These are phyloP conservation scores for Cyberlindnera saturnus DNA, from an alignment of 805 yeast species.

Conservation along the genomic window DNA sequence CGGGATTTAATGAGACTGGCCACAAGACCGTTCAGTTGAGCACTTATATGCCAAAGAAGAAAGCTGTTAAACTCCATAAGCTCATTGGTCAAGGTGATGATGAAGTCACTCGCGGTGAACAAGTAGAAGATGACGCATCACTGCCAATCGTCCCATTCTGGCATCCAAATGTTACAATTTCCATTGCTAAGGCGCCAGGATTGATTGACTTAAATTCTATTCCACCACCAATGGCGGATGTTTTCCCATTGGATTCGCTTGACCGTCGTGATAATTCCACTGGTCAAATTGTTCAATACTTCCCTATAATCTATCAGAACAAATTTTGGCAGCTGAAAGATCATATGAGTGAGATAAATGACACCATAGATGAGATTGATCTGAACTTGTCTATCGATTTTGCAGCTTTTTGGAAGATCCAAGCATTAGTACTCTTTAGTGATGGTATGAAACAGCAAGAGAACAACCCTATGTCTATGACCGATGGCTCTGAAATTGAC, in stretches of 20 bases:
- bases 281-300: constrained; percentile 29
- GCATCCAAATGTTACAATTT: constrained; percentile 32
- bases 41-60: constrained; percentile 25
- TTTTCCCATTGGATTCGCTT: constrained; percentile 23
- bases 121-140: constrained; percentile 8
- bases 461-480: constrained; percentile 19
- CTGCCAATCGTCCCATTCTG: constrained; percentile 25
- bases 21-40: constrained; percentile 21
- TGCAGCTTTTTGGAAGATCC: constrained; percentile 27
- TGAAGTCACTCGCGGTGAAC: constrained; percentile 3
- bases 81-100: constrained; percentile 20
- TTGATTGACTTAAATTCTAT: constrained; percentile 13
- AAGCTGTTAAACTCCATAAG: constrained; percentile 24
- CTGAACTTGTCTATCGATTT: constrained; percentile 26
- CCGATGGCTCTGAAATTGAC: constrained; percentile 30
- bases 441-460: constrained; percentile 27
- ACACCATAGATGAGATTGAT: constrained; percentile 18
- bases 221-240: constrained; percentile 21
- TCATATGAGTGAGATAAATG: constrained; percentile 29
- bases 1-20: constrained; percentile 16
- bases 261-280: constrained; percentile 26
- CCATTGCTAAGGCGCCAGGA: constrained; percentile 21
- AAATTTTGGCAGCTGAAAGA: constrained; percentile 34
- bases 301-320: constrained; percentile 31
- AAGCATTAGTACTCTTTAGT: constrained; percentile 22